Evolutionary conservation across 2,329 filamentous ascomycete species (phyloP), one percentile per base, ranked within the genome.

Genomic region (Scytalidium lignicola): DNA sequence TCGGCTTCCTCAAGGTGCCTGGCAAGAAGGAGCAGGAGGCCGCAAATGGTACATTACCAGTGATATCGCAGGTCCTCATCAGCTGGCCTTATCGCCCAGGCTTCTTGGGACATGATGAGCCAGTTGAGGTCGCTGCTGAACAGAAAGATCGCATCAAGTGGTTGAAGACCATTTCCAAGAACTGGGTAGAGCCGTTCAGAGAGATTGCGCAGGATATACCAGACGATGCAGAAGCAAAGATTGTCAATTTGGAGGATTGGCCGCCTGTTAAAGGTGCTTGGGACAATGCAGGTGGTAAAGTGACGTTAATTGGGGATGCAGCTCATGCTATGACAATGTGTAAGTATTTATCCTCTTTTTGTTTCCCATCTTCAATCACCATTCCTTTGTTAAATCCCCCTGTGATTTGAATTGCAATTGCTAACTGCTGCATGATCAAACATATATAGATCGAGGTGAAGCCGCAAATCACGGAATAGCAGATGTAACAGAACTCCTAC

Each of bases 271-370:
- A 54, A 4, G 63, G 58, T 0, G 37, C 51, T 20, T 70, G 66
- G 41, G 64, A 66, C 1, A 63, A 60, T 37, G 50, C 51, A 3
- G 59, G 59, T 6, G 73, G 73, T 0, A 65, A 67, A 2, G 71
- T 70, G 0, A 68, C 74, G 0, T 54, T 82, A 1, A 67, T 78
- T 50, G 78, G 79, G 0, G 79, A 82, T 59, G 73, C 78, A 0
- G 67, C 79, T 2, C 78, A 82, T 59, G 70, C 74, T 0, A 82
- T 82, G 78, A 73, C 74, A 0, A 81, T 81, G 78, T 81, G 76
- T 81, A 70, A 62, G 75, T 37, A 23, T 3, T 39, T 22, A 15
- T 41, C 7, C 32, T 26, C 23, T 26, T 6, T 10, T 26, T n/a
- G n/a, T n/a, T n/a, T n/a, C n/a, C n/a, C n/a, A n/a, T n/a, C n/a